Base-by-base conservation (phyloP, 768 basidiomycete genomes). In the Phlebiopsis gigantea region DNA sequence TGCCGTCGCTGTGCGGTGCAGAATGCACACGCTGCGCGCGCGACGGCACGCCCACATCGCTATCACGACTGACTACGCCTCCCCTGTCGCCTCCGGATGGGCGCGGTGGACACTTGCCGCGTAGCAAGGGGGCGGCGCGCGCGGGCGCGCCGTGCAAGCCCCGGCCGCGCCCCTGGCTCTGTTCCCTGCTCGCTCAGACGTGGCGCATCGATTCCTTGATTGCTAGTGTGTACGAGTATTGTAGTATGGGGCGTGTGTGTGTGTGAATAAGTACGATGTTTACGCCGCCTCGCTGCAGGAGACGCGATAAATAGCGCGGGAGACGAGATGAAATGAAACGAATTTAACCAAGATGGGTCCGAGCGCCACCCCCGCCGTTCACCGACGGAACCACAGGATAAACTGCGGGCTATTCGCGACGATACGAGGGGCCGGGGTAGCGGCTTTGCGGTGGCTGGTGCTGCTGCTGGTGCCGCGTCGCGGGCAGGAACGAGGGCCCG, bases 51-150 rank as follows among this genome's bases (percentile, higher is more conserved):
- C 50, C 28, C 54, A 55, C 45, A 55, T 55, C 45, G 45, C 54
- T 55, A 55, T 55, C 46, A 55, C 54, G 45, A 46, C 53, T 24
- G 9, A n/a, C 54, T 46, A 9, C 45, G 41, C 45, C 34, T 39
- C 34, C 17, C 3, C 34, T 39, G 34, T 17, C 17, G 34, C 34
- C 34, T 9, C 12, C 34, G 34, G 34, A 39, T 39, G 34, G 34
- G 34, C 34, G 12, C 12, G 34, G 17, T 39, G 34, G 34, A 17
- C 34, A 39, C 34, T 39, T 39, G 34, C 17, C 34, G 34, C 12
- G 34, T 34, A 34, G 31, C 31, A 17, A 39, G 34, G n/a, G n/a
- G n/a, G n/a, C n/a, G n/a, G n/a, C n/a, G n/a, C 8, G 34, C 12
- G 34, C 34, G 8, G 17, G 34, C 12, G 34, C 34, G 2, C 34